phyloP scores from a whole-genome alignment of 2,329 filamentous ascomycete genomes.

The Aspergillus sclerotialis region DNA sequence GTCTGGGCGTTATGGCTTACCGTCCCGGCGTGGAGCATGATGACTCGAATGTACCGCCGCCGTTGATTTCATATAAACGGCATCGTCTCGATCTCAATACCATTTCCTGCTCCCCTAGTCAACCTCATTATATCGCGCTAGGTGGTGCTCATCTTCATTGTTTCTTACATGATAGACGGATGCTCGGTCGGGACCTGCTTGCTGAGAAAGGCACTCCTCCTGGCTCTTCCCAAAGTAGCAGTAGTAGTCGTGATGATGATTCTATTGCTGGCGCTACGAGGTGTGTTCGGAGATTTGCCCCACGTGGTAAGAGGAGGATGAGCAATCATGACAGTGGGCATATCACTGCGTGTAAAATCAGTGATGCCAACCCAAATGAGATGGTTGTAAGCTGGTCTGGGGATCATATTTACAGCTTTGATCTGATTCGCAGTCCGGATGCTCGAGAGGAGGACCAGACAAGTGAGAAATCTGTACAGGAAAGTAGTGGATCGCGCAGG shows the following conservation, averaged over 20 bases:
- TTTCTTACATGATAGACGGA: slow-evolving; percentile 62
- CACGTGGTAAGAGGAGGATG: slow-evolving; percentile 48
- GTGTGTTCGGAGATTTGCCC: slow-evolving; percentile 61
- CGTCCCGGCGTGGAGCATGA: slow-evolving; percentile 35
- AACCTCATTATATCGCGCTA: slow-evolving; percentile 63
- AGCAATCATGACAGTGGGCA: slow-evolving; percentile 49
- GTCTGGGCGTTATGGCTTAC: slow-evolving; percentile 38
- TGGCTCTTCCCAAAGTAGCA: slow-evolving; percentile 32
- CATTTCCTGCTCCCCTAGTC: slow-evolving; percentile 60
- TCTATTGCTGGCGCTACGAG: slow-evolving; percentile 53
- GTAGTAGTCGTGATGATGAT: slow-evolving; percentile 46
- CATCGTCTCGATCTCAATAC: slow-evolving; percentile 60
- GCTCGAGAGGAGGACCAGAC: slow-evolving; percentile 37
- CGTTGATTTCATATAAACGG: slow-evolving; percentile 60
- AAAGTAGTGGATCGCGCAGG: slow-evolving; percentile 19
- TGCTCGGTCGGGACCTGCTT: slow-evolving; percentile 55
- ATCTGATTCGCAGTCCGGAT: slow-evolving; percentile 54
- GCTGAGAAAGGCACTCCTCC: slow-evolving; percentile 46
- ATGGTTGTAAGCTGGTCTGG: slow-evolving; percentile 63
- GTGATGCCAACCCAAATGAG: slow-evolving; percentile 61
- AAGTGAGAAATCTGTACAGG: slow-evolving; percentile 17
- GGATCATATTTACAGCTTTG: slow-evolving; percentile 60
- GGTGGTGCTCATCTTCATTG: slow-evolving; percentile 63
- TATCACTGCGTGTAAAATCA: slow-evolving; percentile 66
- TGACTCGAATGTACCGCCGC: slow-evolving; percentile 51